A percentile compares a stretch with the other conserved stretches of the same genome.
Conservation (phyloP, 371 early-diverging fungal species). For the Lichtheimia corymbifera region DNA sequence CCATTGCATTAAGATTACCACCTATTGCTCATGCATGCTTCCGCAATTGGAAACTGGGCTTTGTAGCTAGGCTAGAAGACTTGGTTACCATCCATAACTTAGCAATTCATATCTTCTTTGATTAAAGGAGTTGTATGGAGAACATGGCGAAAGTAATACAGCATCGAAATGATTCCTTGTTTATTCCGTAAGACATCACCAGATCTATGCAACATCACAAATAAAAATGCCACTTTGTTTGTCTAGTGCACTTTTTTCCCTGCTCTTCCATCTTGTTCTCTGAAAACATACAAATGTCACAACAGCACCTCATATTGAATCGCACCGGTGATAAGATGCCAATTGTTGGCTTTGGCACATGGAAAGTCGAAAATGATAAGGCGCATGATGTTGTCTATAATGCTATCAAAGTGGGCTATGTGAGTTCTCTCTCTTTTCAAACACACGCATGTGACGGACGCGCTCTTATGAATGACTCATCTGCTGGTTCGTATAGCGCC, state of each 20-base stretch:
- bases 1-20: too few relatives aligned
- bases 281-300: not conserved
- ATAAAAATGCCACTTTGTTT: too few relatives aligned
- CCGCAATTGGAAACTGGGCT: too few relatives aligned
- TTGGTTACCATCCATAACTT: too few relatives aligned
- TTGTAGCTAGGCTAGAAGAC: too few relatives aligned
- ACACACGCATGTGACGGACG: not conserved
- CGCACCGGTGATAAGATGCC: constrained; percentile 38
- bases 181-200: too few relatives aligned
- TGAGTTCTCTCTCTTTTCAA: not conserved
- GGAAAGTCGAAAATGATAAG: constrained; percentile 24
- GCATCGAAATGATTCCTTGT: too few relatives aligned
- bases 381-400: constrained; percentile 35
- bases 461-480: not conserved
- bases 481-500: constrained; percentile 8
- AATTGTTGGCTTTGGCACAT: constrained; percentile 32
- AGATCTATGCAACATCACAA: too few relatives aligned
- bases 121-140: too few relatives aligned
- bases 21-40: too few relatives aligned
- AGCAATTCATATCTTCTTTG: too few relatives aligned
- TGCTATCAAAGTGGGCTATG: constrained; percentile 40
- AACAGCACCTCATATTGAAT: constrained; percentile 16
- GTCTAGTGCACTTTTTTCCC: not conserved
- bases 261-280: not conserved
- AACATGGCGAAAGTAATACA: too few relatives aligned